Percentiles rank a stretch among this genome's conserved stretches.
Conservation (phyloP, 768 basidiomycete species). For the Boletellus ananiceps region DNA sequence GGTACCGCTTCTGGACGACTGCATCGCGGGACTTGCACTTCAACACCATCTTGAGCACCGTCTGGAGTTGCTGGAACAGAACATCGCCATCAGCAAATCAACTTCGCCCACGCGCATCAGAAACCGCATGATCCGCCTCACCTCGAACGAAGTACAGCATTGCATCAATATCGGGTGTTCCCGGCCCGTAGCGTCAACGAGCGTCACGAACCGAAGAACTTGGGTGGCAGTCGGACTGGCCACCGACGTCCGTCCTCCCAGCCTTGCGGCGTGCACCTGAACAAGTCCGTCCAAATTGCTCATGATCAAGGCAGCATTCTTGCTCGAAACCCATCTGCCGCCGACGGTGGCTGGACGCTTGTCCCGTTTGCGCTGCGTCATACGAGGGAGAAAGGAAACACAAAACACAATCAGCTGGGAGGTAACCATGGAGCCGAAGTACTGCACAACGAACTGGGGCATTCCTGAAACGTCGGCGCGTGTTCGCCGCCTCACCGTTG, state of each 20-base stretch:
- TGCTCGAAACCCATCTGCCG: constrained; percentile 6
- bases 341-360: constrained; percentile 2
- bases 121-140: background rate
- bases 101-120: background rate
- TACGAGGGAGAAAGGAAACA: background rate
- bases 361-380: constrained; percentile 18
- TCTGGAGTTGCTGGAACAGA: constrained; percentile 18
- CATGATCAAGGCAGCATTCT: constrained; percentile 15
- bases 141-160: constrained; percentile 25
- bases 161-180: constrained; percentile 24
- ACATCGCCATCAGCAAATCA: constrained; percentile 1
- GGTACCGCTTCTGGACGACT: constrained; percentile 21
- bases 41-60: constrained; percentile 17
- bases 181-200: constrained; percentile 26
- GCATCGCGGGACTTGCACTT: constrained; percentile 15
- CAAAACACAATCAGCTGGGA: no score
- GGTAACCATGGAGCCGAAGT: background rate
- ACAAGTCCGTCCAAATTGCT: constrained; percentile 21
- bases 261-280: constrained; percentile 15
- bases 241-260: constrained; percentile 4
- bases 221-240: constrained; percentile 19
- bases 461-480: constrained; percentile 9
- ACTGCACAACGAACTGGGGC: constrained; percentile 7
- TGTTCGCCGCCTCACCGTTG: background rate
- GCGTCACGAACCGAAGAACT: constrained; percentile 18